Conservation (phyloP, 2,329 filamentous ascomycete genomes). For the Cadophora luteo-olivacea region DNA sequence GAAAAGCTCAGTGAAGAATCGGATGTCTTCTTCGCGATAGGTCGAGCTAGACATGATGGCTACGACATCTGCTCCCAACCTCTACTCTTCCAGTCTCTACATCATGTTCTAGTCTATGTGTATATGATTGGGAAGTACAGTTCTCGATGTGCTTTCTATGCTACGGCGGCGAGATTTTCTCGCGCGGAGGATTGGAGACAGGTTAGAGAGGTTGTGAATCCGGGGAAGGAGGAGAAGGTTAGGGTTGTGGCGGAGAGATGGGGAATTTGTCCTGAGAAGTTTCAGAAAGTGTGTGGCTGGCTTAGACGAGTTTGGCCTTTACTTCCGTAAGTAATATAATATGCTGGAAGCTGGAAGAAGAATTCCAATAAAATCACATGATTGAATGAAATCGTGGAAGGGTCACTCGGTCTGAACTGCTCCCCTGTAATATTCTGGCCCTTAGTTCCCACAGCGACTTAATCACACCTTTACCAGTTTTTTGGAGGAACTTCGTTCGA, state of each 20-base stretch:
- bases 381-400: no score
- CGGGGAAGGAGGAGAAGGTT: neutral
- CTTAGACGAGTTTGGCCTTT: neutral
- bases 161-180: neutral
- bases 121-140: neutral
- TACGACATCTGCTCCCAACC: neutral
- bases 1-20: slow-evolving; percentile 1
- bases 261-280: neutral
- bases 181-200: neutral
- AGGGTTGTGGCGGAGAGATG: neutral
- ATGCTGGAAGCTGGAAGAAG: no score
- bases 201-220: neutral
- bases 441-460: no score
- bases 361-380: no score
- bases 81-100: neutral
- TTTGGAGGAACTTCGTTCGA: no score
- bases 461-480: no score
- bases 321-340: no score
- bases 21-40: neutral
- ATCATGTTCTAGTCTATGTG: neutral
- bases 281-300: neutral
- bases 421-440: no score
- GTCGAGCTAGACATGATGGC: neutral
- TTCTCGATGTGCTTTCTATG: neutral
- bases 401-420: no score